Percentiles rank a stretch among this genome's conserved stretches.
These are phyloP conservation scores for Gloeostereum incarnatum DNA, from an alignment of 768 basidiomycete species.

Conservation along the genomic window DNA sequence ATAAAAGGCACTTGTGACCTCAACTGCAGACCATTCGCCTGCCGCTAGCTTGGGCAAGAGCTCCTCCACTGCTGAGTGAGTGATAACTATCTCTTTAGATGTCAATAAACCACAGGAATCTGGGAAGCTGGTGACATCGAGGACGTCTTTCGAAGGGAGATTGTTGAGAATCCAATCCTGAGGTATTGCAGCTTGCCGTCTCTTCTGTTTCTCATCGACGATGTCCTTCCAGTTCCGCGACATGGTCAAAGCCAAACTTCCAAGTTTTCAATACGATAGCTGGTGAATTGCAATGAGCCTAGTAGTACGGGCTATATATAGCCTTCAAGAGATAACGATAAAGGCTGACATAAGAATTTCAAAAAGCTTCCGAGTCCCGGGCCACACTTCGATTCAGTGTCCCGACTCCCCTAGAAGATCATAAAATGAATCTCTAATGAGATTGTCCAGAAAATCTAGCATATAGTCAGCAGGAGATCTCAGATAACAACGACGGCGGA, in stretches of 20 bases:
- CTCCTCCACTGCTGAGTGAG: constrained; percentile 27
- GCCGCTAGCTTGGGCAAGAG: constrained; percentile 46
- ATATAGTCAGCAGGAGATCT: no score
- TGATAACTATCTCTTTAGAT: constrained; percentile 37
- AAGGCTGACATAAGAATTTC: no score
- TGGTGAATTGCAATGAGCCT: no score
- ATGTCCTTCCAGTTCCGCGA: constrained; percentile 39
- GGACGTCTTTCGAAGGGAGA: constrained; percentile 33
- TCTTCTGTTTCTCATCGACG: constrained; percentile 40
- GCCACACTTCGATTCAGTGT: no score
- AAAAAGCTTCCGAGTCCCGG: no score
- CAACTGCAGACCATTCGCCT: constrained; percentile 51
- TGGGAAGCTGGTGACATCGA: constrained; percentile 48
- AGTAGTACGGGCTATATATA: no score
- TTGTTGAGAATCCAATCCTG: constrained; percentile 48
- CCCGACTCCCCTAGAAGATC: no score
- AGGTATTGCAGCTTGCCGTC: constrained; percentile 50
- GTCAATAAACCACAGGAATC: constrained; percentile 49
- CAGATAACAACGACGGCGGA: no score
- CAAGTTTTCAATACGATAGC: no score
- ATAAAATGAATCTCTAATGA: no score
- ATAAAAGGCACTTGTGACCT: constrained; percentile 64
- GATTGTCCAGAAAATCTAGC: no score
- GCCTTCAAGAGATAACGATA: no score
- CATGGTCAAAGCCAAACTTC: constrained; percentile 14